These are phyloP conservation scores for Blastosporella zonata DNA, from an alignment of 1,284 basidiomycete species.

Conservation along the genomic window DNA sequence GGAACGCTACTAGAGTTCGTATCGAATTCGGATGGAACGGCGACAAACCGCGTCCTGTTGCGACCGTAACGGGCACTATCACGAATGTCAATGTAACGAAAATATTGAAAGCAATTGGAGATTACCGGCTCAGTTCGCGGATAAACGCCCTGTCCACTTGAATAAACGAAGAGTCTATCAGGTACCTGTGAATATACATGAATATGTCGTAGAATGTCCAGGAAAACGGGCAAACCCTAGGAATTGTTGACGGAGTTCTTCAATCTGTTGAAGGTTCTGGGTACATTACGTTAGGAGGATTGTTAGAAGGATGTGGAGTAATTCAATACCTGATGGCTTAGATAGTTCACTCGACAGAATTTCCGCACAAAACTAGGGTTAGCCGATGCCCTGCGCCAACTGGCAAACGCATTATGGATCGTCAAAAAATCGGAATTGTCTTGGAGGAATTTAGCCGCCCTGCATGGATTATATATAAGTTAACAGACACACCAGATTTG, in stretches of 20 bases:
- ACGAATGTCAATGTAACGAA: neutral
- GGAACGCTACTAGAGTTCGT: slow-evolving; percentile 62
- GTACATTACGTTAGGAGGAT: neutral
- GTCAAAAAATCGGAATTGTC: slow-evolving; percentile 98
- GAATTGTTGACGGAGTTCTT: slow-evolving; percentile 94
- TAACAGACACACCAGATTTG: slow-evolving; percentile 57
- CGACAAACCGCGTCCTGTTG: slow-evolving; percentile 73
- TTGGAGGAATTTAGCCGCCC: slow-evolving; percentile 26
- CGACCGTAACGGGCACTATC: slow-evolving; percentile 73
- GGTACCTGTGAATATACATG: slow-evolving; percentile 45
- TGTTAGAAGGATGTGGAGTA: neutral
- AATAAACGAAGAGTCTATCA: slow-evolving; percentile 89
- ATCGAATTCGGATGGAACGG: slow-evolving; percentile 72
- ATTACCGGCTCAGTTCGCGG: slow-evolving; percentile 69
- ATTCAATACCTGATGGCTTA: slow-evolving; percentile 75
- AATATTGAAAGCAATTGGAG: neutral
- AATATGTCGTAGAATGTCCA: slow-evolving; percentile 7
- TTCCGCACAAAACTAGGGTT: slow-evolving; percentile 62
- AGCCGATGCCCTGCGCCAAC: slow-evolving; percentile 80
- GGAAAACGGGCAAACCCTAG: slow-evolving; percentile 52
- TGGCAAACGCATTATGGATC: slow-evolving; percentile 86
- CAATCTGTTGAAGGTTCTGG: slow-evolving; percentile 92
- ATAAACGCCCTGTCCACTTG: slow-evolving; percentile 64
- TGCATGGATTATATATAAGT: neutral
- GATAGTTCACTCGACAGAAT: slow-evolving; percentile 82